Conservation (phyloP, 192 early-diverging fungal genomes). For the Phlyctochytrium planicorne region DNA sequence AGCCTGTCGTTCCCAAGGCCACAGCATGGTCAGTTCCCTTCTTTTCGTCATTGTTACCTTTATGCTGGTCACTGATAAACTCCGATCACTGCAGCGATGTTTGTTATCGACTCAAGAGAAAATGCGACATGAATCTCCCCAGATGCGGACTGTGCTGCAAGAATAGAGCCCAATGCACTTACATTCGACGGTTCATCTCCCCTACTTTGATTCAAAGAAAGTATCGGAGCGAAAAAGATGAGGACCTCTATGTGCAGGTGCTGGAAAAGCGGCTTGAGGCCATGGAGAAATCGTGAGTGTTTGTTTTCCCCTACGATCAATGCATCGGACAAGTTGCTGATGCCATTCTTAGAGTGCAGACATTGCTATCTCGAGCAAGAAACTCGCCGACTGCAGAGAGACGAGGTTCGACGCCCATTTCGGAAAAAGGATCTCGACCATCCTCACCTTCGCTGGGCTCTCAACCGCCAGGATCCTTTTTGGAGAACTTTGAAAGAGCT, state of each 20-base stretch:
- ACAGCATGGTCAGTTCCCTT: not conserved
- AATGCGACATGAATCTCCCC: not conserved
- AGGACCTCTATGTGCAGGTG: not conserved
- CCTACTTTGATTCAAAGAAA: not conserved
- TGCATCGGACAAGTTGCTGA: no score
- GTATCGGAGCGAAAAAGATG: not conserved
- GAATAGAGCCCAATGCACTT: not conserved
- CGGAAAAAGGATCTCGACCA: no score
- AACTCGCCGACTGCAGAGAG: no score
- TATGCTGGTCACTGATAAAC: not conserved
- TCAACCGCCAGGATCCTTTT: not conserved
- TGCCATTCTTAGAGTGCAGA: no score
- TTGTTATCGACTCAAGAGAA: slow-evolving; percentile 9
- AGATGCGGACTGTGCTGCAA: not conserved
- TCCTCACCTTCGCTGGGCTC: no score
- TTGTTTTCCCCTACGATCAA: no score
- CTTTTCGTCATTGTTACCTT: no score
- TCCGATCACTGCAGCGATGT: not conserved
- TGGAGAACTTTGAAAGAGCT: not conserved
- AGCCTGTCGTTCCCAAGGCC: not conserved
- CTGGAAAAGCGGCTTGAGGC: not conserved
- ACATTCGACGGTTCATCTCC: not conserved
- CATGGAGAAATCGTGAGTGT: not conserved
- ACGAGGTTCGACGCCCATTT: no score
- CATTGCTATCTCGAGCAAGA: no score